phyloP scores from a whole-genome alignment of 2,329 filamentous ascomycete genomes.

The Didymella pomorum region DNA sequence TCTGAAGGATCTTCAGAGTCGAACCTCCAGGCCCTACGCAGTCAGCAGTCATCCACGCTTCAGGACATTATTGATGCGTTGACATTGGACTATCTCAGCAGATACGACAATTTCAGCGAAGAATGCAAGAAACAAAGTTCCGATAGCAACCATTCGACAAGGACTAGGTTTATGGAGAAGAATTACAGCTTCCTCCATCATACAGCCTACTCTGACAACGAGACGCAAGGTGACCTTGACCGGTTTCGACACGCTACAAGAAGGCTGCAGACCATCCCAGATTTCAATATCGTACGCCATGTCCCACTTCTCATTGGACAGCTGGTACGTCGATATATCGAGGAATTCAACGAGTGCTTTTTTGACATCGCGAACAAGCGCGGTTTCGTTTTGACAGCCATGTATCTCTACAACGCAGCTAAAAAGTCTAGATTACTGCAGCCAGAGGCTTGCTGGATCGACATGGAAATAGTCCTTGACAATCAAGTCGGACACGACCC shows the following conservation, averaged over 20 bases:
- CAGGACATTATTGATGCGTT: constrained; percentile 3
- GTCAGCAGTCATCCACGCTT: not conserved
- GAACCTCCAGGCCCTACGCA: constrained; percentile 8
- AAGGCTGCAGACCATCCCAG: not conserved
- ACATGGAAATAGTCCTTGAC: constrained; percentile 19
- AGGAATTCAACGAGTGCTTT: constrained; percentile 1
- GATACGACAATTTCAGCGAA: not conserved
- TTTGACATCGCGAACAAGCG: constrained; percentile 7
- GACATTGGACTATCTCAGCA: not conserved
- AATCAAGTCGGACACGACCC: not conserved
- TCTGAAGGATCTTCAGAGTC: constrained; percentile 8
- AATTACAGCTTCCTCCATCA: not conserved
- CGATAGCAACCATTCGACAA: not conserved
- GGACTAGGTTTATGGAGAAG: not conserved
- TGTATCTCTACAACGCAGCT: constrained; percentile 21
- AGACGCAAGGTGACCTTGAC: not conserved
- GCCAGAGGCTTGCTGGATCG: constrained; percentile 4
- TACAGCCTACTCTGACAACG: not conserved
- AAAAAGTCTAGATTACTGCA: constrained; percentile 1
- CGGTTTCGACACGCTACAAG: not conserved
- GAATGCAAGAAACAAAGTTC: not conserved
- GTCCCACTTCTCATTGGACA: constrained; percentile 10
- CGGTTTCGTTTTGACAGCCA: constrained; percentile 3
- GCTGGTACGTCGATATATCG: not conserved
- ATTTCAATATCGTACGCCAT: constrained; percentile 9